A percentile compares a stretch with the other conserved stretches of the same genome.
Evolutionary conservation across 2,329 filamentous ascomycete genomes (phyloP).

Genomic region (Exophiala viscosa): DNA sequence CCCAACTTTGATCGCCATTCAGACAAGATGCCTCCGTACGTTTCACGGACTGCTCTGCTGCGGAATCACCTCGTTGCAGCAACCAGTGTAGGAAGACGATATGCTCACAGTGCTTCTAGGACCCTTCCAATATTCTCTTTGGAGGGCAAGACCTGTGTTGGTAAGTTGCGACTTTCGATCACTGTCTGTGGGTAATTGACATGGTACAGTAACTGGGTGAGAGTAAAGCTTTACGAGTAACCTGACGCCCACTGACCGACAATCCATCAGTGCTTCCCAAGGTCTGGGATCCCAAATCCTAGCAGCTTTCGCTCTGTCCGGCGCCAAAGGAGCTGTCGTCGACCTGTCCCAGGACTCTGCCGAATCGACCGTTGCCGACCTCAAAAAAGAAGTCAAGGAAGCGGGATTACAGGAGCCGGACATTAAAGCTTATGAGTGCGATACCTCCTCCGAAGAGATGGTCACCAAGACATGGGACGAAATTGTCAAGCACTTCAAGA

Average conservation of each 20-base stretch:
- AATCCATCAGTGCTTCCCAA: slow-evolving; percentile 7
- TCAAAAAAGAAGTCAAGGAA: slow-evolving; percentile 4
- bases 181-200: no score
- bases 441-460: not conserved
- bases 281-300: slow-evolving; percentile 13
- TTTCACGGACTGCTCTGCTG: not conserved
- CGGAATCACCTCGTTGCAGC: not conserved
- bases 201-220: slow-evolving; percentile 2
- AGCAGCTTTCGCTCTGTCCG: slow-evolving; percentile 12
- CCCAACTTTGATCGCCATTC: no score
- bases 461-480: not conserved
- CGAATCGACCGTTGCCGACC: not conserved
- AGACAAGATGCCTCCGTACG: slow-evolving; percentile 8
- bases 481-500: not conserved
- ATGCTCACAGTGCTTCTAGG: slow-evolving; percentile 3
- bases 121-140: slow-evolving; percentile 21
- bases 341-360: slow-evolving; percentile 5
- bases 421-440: slow-evolving; percentile 5
- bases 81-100: not conserved
- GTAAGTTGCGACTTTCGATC: slow-evolving; percentile 4
- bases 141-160: slow-evolving; percentile 22
- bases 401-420: slow-evolving; percentile 2
- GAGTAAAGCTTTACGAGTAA: not conserved
- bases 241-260: not conserved
- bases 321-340: slow-evolving; percentile 10